A percentile compares a stretch with the other conserved stretches of the same genome.
Conservation (phyloP, 805 yeast species). For the Candida chauliodis region DNA sequence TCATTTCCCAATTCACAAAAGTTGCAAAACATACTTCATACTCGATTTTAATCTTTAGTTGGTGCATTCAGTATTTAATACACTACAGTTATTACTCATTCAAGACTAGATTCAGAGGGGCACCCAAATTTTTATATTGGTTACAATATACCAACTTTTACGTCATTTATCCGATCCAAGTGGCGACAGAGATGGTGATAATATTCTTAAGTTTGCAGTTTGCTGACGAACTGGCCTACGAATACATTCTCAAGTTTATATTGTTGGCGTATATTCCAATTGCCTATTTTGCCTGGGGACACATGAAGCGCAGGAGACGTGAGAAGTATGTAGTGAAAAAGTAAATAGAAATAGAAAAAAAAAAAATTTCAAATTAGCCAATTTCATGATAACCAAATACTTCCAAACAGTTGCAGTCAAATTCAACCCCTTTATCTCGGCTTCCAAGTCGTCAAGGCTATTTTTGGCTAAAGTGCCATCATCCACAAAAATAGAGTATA, state of each 20-base stretch:
- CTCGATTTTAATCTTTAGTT: constrained; percentile 32
- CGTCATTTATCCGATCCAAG: constrained; percentile 30
- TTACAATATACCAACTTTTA: constrained; percentile 32
- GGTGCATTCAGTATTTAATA: constrained; percentile 32
- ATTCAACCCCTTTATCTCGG: constrained; percentile 73
- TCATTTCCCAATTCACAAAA: constrained; percentile 39
- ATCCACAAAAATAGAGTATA: constrained; percentile 59
- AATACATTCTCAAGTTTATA: constrained; percentile 21
- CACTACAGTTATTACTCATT: constrained; percentile 35
- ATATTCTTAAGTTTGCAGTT: constrained; percentile 34
- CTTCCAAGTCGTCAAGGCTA: constrained; percentile 76
- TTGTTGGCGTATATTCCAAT: constrained; percentile 34
- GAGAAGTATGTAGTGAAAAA: constrained; percentile 22
- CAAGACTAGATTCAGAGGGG: constrained; percentile 29
- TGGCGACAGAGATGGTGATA: constrained; percentile 32
- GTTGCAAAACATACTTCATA: constrained; percentile 41
- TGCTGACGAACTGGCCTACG: constrained; percentile 23
- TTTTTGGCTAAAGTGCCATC: constrained; percentile 82
- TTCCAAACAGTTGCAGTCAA: constrained; percentile 72
- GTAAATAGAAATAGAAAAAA: constrained; percentile 9
- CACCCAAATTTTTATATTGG: constrained; percentile 35
- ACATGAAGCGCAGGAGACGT: constrained; percentile 20
- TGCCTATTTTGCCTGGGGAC: constrained; percentile 32
- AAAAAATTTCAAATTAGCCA: constrained; percentile 4
- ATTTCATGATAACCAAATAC: constrained; percentile 81